A percentile compares a stretch with the other conserved stretches of the same genome.
Conservation (phyloP, 768 basidiomycete genomes). For the Kwoniella sp. region DNA sequence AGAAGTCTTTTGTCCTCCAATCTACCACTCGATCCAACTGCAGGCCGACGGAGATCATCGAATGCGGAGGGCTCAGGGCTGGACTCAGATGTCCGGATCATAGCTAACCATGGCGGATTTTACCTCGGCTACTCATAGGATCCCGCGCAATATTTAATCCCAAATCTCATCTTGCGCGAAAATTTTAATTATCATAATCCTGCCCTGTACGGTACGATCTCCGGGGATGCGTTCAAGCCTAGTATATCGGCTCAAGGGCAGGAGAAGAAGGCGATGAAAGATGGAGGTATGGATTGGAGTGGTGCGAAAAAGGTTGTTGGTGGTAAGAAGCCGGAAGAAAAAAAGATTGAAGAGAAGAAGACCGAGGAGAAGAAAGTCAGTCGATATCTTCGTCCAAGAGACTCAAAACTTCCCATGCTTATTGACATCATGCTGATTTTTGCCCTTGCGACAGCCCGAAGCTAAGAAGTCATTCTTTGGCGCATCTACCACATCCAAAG, state of each 20-base stretch:
- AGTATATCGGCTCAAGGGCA: background rate
- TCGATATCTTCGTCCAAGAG: background rate
- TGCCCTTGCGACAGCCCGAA: constrained; percentile 5
- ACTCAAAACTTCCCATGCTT: background rate
- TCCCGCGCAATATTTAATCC: constrained; percentile 44
- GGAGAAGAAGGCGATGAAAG: constrained; percentile 33
- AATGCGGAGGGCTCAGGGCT: too few species aligned
- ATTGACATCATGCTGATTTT: background rate
- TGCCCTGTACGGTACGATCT: constrained; percentile 41
- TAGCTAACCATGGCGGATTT: too few species aligned
- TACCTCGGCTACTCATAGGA: constrained; percentile 25
- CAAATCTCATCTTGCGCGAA: constrained; percentile 27
- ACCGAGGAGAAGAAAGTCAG: constrained; percentile 11
- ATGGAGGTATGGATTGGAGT: constrained; percentile 44
- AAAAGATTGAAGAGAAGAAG: constrained; percentile 12
- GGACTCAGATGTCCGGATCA: too few species aligned
- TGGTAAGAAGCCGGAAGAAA: constrained; percentile 22
- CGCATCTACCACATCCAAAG: background rate
- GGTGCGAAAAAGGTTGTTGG: constrained; percentile 14
- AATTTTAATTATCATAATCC: constrained; percentile 35
- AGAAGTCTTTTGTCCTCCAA: too few species aligned
- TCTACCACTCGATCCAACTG: too few species aligned
- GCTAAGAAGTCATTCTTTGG: constrained; percentile 1
- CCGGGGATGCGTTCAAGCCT: constrained; percentile 34
- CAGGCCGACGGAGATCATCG: too few species aligned